A percentile compares a stretch with the other conserved stretches of the same genome.
Conservation (phyloP, 2,329 filamentous ascomycete genomes). For the Colletotrichum sp. region DNA sequence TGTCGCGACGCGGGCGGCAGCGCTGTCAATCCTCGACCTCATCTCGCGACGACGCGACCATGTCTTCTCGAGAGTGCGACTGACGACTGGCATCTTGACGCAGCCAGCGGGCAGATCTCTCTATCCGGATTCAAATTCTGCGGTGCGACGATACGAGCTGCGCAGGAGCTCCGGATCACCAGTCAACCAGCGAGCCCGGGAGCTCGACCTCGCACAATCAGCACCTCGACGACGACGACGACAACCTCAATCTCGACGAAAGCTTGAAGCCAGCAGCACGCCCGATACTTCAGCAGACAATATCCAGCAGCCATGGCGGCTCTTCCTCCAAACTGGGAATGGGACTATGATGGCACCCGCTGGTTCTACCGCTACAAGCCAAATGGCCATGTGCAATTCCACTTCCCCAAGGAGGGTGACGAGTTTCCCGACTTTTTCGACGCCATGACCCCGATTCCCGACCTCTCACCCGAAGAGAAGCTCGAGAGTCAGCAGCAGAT, state of each 20-base stretch:
- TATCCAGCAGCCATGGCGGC: slow-evolving; percentile 37
- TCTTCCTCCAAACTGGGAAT: slow-evolving; percentile 61
- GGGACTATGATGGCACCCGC: slow-evolving; percentile 60
- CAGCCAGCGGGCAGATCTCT: neutral
- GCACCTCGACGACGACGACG: neutral
- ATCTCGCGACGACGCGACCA: neutral
- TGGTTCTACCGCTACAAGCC: slow-evolving; percentile 65
- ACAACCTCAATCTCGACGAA: neutral
- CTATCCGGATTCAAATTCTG: neutral
- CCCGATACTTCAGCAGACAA: no score
- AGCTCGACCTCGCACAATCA: neutral
- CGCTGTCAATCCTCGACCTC: neutral
- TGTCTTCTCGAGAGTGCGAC: neutral
- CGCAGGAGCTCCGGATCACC: neutral
- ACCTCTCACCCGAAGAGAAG: slow-evolving; percentile 56
- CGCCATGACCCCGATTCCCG: slow-evolving; percentile 36
- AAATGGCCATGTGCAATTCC: slow-evolving; percentile 59
- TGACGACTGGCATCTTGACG: neutral
- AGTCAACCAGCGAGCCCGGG: neutral
- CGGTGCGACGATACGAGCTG: neutral
- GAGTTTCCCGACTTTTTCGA: slow-evolving; percentile 60
- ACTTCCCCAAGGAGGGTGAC: slow-evolving; percentile 62
- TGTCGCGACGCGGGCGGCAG: neutral
- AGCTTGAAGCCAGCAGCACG: neutral
- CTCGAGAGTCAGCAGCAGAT: slow-evolving; percentile 58